Conservation (phyloP, 129 eudicot genomes). For the Saussurea involucrata region DNA sequence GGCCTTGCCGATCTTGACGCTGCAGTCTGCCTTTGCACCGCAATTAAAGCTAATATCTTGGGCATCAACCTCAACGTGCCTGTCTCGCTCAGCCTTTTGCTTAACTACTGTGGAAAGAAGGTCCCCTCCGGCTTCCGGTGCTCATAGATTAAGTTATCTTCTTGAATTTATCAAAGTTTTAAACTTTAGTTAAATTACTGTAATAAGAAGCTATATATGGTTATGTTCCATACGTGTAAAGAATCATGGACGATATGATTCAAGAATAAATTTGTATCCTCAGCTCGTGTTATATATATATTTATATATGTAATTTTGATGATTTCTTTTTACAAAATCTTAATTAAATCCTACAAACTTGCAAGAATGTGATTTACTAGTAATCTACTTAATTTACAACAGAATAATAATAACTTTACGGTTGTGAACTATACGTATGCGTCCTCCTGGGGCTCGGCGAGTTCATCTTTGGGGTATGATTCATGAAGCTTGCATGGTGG, state of each 20-base stretch:
- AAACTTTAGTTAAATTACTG: neutral
- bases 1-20: constrained; percentile 84
- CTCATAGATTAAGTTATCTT: constrained; percentile 8
- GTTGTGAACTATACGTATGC: neutral
- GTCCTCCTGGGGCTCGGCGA: neutral
- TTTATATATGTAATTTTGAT: neutral
- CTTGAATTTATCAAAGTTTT: neutral
- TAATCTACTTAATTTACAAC: neutral
- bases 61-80: constrained; percentile 69
- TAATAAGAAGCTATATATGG: neutral
- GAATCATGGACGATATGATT: constrained; percentile 13
- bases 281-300: neutral
- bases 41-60: constrained; percentile 65
- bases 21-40: constrained; percentile 86
- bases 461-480: constrained; percentile 11
- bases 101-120: constrained; percentile 65
- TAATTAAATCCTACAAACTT: neutral
- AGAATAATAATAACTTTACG: neutral
- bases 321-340: neutral
- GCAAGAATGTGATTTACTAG: neutral
- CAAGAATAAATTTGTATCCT: constrained; percentile 6
- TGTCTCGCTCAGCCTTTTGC: constrained; percentile 50
- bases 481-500: constrained; percentile 19
- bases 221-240: constrained; percentile 3
- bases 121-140: constrained; percentile 56